phyloP scores from a whole-genome alignment of 176 grass and related monocot genomes.

The Raddia guianensis region DNA sequence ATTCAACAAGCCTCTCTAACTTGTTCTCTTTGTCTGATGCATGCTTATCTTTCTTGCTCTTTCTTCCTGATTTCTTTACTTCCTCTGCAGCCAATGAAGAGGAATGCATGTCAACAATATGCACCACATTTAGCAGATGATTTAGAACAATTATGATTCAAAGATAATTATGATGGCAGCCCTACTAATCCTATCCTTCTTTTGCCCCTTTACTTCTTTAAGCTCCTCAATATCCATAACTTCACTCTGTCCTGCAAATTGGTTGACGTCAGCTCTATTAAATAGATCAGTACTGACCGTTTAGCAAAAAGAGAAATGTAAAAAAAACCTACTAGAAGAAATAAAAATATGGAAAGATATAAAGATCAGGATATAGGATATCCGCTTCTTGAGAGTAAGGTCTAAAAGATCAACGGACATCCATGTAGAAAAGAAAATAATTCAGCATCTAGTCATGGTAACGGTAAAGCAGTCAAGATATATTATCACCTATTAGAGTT shows the following conservation, averaged over 20 bases:
- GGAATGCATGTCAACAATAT: slow-evolving; percentile 4
- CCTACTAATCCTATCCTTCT: slow-evolving; percentile 63
- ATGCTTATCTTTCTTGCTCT: slow-evolving; percentile 44
- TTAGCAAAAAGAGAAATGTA: neutral
- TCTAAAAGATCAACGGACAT: neutral
- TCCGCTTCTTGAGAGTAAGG: neutral
- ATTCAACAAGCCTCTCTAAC: slow-evolving; percentile 42
- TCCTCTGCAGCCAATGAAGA: slow-evolving; percentile 55
- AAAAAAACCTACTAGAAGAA: neutral
- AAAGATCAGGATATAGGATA: slow-evolving; percentile 20
- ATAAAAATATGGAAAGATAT: slow-evolving; percentile 12
- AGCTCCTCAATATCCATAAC: slow-evolving; percentile 43
- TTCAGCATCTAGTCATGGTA: neutral
- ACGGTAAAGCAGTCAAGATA: slow-evolving; percentile 28
- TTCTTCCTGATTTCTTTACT: slow-evolving; percentile 57
- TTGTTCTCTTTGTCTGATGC: slow-evolving; percentile 36
- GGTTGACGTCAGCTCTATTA: slow-evolving; percentile 40
- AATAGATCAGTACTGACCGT: slow-evolving; percentile 11
- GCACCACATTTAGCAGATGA: neutral
- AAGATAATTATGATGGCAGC: slow-evolving; percentile 7
- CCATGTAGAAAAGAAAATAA: neutral
- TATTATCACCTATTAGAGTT: slow-evolving; percentile 42
- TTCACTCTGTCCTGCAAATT: slow-evolving; percentile 35
- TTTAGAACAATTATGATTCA: slow-evolving; percentile 27
- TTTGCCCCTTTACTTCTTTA: slow-evolving; percentile 49